Evolutionary conservation across 2,329 filamentous ascomycete species (phyloP).

Genomic region (Cercospora sp.): DNA sequence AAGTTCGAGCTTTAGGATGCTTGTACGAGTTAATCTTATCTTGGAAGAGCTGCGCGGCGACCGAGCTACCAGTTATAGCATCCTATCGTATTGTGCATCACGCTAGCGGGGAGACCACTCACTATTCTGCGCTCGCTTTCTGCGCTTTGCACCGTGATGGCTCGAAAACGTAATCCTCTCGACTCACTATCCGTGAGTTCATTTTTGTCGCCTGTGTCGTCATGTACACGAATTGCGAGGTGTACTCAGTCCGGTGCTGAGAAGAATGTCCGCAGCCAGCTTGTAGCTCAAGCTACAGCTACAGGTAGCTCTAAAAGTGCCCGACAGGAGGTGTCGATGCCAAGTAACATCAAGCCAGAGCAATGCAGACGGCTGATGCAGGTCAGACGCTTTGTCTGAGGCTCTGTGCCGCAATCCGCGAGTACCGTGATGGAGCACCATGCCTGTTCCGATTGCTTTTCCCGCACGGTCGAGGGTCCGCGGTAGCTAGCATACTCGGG

Average conservation of each 20-base stretch:
- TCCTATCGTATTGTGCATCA: neutral
- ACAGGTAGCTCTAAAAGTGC: neutral
- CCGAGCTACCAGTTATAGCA: neutral
- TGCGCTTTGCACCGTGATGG: conserved; percentile 15
- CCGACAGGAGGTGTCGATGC: neutral
- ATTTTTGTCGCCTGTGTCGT: conserved; percentile 5
- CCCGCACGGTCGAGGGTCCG: neutral
- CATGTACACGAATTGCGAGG: neutral
- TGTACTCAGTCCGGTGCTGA: neutral
- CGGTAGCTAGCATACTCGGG: neutral
- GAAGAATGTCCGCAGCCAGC: neutral
- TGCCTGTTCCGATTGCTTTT: neutral
- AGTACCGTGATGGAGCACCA: neutral
- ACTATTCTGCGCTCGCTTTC: conserved; percentile 1
- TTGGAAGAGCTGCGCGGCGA: neutral
- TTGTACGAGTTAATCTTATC: neutral
- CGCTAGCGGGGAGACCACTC: neutral
- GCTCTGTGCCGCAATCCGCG: neutral
- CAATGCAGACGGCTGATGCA: conserved; percentile 1
- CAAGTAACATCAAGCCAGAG: neutral
- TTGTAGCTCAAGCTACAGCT: neutral
- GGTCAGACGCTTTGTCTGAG: conserved; percentile 1
- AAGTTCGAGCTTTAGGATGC: neutral
- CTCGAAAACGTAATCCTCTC: conserved; percentile 1
- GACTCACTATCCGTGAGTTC: neutral